Base-by-base conservation (phyloP, 2,329 filamentous ascomycete genomes). In the Clarireedia hainanense region DNA sequence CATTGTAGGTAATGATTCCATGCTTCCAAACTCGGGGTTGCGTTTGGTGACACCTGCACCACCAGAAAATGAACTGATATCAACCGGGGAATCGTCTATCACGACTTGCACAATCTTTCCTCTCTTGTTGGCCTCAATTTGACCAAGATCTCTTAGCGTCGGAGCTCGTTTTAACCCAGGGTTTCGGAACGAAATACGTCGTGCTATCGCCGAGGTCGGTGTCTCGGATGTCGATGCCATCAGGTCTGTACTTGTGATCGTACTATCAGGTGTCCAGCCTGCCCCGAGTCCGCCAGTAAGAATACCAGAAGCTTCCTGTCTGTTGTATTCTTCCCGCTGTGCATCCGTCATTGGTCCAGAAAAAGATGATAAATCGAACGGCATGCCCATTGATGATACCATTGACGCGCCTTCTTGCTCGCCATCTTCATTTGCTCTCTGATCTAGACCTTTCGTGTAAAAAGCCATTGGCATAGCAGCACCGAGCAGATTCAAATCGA, bases 241-340 rank as follows among this genome's bases (percentile, higher is more conserved):
- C 30, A 84, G 70, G n/a, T 81, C 76, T 0, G 73, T 73, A 61
- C 77, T 75, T 23, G 69, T 75, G 17, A 85, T 69, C 2, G 67
- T 75, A 3, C 73, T 68, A 26, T 76, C 73, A 0, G 79, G 73
- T 26, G 67, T 72, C 59, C 80, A 77, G 2, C 81, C 82, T 36
- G 71, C 69, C 1, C 82, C 81, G 10, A 85, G 63, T 0, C 81
- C 82, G n/a, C 80, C 79, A 0, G 80, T 84, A 26, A 85, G 68
- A 37, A 71, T 73, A 2, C 80, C 81, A 6, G 69, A 73, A 2
- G 79, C 76, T 63, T 84, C 81, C 56, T 65, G 60, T 45, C 56
- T 56, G 49, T 64, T 60, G n/a, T 62, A 58, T 50, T 67, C 63
- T 34, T 54, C 50, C 34, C 64, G 50, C 47, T 63, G 57, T 3